A percentile compares a stretch with the other conserved stretches of the same genome.
These are phyloP conservation scores for Trichoderma virens DNA, from an alignment of 495 filamentous ascomycete species.

Conservation along the genomic window DNA sequence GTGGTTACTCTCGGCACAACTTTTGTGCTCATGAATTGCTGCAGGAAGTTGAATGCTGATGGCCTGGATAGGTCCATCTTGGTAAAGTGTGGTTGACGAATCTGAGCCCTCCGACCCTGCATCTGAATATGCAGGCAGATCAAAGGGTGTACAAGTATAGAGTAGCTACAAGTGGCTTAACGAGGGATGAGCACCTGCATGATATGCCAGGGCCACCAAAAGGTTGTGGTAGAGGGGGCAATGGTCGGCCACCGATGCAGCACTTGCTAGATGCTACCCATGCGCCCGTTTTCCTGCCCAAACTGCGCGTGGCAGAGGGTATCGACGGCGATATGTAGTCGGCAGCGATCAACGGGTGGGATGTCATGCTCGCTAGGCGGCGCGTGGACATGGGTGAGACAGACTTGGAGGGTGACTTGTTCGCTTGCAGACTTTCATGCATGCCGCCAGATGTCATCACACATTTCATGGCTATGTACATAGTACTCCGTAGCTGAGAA, in stretches of 20 bases:
- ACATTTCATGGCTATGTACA: not conserved
- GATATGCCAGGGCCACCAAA: not conserved
- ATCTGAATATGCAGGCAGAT: not conserved
- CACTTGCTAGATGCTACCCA: not conserved
- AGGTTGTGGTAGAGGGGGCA: not conserved
- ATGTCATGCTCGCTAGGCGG: not conserved
- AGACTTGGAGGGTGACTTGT: conserved; percentile 5
- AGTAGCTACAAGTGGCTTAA: not conserved
- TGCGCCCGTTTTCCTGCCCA: not conserved
- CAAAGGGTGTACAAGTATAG: not conserved
- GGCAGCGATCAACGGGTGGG: not conserved
- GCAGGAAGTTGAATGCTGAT: not conserved
- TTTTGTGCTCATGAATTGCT: not conserved
- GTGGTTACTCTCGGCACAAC: not conserved
- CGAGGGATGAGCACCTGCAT: not conserved
- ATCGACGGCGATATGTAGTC: not conserved
- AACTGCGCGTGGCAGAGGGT: not conserved
- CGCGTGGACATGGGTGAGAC: not conserved
- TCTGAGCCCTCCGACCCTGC: not conserved
- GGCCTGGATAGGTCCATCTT: not conserved
- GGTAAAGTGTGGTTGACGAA: not conserved
- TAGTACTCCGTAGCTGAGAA: not conserved
- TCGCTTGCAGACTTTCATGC: conserved; percentile 4
- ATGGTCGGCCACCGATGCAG: not conserved
- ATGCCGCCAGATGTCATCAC: not conserved